Evolutionary conservation across 306 rosid species (phyloP).

Genomic region (Gynostemma pentaphyllum): DNA sequence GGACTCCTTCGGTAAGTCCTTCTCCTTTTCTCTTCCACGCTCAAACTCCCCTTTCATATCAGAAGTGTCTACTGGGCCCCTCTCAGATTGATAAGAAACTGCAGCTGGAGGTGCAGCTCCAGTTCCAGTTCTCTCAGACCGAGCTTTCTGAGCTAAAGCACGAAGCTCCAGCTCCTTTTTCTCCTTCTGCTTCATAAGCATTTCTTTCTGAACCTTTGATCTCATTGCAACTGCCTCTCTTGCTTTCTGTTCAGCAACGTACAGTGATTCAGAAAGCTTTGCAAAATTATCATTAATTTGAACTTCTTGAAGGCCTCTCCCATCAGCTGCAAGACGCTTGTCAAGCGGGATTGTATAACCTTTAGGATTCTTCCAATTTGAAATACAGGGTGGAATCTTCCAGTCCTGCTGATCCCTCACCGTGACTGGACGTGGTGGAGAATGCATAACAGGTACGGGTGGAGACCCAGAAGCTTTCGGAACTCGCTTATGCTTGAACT

Average conservation of each 20-base stretch:
- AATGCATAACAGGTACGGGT: slow-evolving; percentile 86
- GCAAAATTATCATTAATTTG: slow-evolving; percentile 83
- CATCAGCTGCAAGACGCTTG: slow-evolving; percentile 84
- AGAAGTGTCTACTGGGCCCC: slow-evolving; percentile 27
- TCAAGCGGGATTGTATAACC: slow-evolving; percentile 87
- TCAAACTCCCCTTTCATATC: slow-evolving; percentile 49
- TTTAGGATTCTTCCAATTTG: slow-evolving; percentile 93
- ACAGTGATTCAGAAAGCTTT: slow-evolving; percentile 67
- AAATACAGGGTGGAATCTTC: slow-evolving; percentile 91
- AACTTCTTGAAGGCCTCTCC: slow-evolving; percentile 82
- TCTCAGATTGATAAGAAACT: slow-evolving; percentile 29
- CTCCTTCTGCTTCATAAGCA: slow-evolving; percentile 78
- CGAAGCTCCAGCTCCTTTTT: slow-evolving; percentile 73
- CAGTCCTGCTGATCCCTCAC: slow-evolving; percentile 91
- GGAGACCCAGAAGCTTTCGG: slow-evolving; percentile 86
- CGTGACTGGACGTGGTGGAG: slow-evolving; percentile 83
- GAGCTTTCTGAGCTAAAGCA: slow-evolving; percentile 71
- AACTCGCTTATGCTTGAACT: slow-evolving; percentile 89
- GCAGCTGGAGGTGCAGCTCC: slow-evolving; percentile 51
- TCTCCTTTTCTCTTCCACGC: slow-evolving; percentile 42
- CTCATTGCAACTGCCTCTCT: slow-evolving; percentile 87
- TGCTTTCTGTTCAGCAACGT: slow-evolving; percentile 91
- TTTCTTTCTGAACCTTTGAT: slow-evolving; percentile 82
- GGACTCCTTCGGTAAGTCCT: slow-evolving; percentile 39
- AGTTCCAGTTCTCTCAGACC: slow-evolving; percentile 69